Percentiles rank a stretch among this genome's conserved stretches.
Conservation (phyloP, 2,329 filamentous ascomycete genomes). For the Hypoxylon sp. region DNA sequence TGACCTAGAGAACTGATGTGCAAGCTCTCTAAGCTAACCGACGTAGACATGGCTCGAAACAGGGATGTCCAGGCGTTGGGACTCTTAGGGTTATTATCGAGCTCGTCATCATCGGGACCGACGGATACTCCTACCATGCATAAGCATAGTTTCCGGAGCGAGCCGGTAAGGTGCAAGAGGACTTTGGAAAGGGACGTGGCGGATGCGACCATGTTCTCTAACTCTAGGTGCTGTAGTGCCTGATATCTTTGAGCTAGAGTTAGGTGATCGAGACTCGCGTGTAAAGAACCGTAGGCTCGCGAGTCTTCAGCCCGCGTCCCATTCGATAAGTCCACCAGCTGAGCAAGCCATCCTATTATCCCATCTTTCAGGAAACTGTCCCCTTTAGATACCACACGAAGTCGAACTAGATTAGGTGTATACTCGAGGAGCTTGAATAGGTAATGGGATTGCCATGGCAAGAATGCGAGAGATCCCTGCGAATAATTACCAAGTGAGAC, state of each 20-base stretch:
- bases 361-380: conserved; percentile 41
- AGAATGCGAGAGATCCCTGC: conserved; percentile 42
- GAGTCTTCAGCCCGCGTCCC: conserved; percentile 1
- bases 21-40: conserved; percentile 36
- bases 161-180: conserved; percentile 34
- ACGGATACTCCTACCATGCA: conserved; percentile 39
- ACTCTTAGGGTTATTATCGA: conserved; percentile 40
- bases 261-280: conserved; percentile 10
- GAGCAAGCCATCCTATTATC: conserved; percentile 45
- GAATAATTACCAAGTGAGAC: conserved; percentile 39
- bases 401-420: conserved; percentile 43
- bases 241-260: conserved; percentile 30
- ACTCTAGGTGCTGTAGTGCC: conserved; percentile 38
- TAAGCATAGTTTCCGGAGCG: conserved; percentile 41
- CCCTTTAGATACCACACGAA: conserved; percentile 42
- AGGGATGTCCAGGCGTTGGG: conserved; percentile 47
- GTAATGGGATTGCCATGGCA: conserved; percentile 47
- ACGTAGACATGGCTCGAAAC: conserved; percentile 38
- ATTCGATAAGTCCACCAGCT: conserved; percentile 21
- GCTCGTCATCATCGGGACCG: conserved; percentile 38
- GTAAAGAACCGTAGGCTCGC: background rate
- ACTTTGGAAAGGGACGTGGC: conserved; percentile 31
- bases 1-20: conserved; percentile 39
- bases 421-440: conserved; percentile 45
- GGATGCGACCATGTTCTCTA: conserved; percentile 45